These are phyloP conservation scores for Lagenidium sp. DNA, from an alignment of 352 stramenopile genomes.

Conservation along the genomic window DNA sequence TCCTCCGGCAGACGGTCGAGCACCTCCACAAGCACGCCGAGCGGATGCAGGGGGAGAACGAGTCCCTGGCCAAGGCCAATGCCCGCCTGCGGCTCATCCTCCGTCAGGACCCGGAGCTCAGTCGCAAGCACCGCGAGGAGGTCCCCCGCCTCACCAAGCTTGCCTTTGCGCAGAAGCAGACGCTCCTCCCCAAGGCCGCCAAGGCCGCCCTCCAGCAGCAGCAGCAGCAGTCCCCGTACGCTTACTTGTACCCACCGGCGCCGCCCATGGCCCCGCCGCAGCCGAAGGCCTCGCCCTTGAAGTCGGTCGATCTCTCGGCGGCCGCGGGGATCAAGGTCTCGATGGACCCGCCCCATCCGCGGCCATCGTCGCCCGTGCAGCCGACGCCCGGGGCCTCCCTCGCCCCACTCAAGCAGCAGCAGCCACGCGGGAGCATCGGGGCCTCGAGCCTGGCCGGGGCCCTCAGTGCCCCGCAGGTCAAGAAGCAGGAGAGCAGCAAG, in stretches of 20 bases:
- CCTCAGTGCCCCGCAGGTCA: constrained; percentile 53
- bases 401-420: constrained; percentile 50
- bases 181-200: constrained; percentile 25
- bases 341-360: constrained; percentile 34
- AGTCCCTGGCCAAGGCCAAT: constrained; percentile 78
- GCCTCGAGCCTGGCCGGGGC: no score
- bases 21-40: constrained; percentile 68
- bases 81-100: constrained; percentile 75
- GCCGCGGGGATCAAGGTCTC: constrained; percentile 18
- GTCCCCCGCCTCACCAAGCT: constrained; percentile 79
- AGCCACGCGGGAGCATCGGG: no score
- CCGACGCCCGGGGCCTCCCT: constrained; percentile 12
- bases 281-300: constrained; percentile 6
- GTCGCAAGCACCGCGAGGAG: constrained; percentile 77
- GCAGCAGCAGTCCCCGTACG: not conserved
- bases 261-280: constrained; percentile 7
- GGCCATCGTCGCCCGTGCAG: constrained; percentile 21
- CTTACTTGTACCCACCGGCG: not conserved
- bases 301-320: constrained; percentile 11
- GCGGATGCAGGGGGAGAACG: constrained; percentile 74
- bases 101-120: constrained; percentile 77
- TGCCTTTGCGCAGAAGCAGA: constrained; percentile 59
- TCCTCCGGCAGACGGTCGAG: constrained; percentile 62
- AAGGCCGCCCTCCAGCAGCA: constrained; percentile 30
- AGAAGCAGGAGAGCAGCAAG: constrained; percentile 56